Conservation (phyloP, 768 basidiomycete genomes). For the Udeniomyces megalosporus region DNA sequence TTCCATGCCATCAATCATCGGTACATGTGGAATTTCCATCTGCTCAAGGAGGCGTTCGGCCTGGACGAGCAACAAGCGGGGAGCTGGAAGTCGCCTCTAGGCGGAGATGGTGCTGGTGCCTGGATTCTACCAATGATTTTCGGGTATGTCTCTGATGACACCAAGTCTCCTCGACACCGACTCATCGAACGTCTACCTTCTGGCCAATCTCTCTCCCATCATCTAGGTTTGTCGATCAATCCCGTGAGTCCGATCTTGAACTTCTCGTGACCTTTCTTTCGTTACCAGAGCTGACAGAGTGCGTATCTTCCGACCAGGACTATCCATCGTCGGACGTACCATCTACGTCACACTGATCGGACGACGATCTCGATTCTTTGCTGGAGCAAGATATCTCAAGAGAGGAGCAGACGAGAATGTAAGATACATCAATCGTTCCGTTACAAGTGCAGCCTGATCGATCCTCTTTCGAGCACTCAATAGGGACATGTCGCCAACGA, state of each 20-base stretch:
- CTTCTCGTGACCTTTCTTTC: not conserved
- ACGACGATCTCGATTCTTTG: slow-evolving; percentile 81
- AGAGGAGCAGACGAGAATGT: slow-evolving; percentile 90
- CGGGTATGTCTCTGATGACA: slow-evolving; percentile 32
- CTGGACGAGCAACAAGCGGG: slow-evolving; percentile 21
- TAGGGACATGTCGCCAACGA: slow-evolving; percentile 98
- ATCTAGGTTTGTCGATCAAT: slow-evolving; percentile 70
- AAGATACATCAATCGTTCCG: slow-evolving; percentile 13
- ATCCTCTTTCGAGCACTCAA: too few relatives aligned
- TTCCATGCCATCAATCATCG: slow-evolving; percentile 50
- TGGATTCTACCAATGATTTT: slow-evolving; percentile 89
- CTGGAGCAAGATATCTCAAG: slow-evolving; percentile 84
- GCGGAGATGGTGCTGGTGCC: slow-evolving; percentile 35
- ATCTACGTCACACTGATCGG: slow-evolving; percentile 92
- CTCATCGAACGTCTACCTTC: too few relatives aligned
- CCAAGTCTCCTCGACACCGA: too few relatives aligned
- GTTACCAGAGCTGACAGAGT: not conserved
- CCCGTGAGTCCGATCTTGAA: slow-evolving; percentile 47
- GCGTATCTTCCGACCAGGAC: slow-evolving; percentile 38
- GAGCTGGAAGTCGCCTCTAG: slow-evolving; percentile 9
- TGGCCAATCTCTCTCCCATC: too few relatives aligned
- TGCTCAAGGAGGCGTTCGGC: slow-evolving; percentile 55
- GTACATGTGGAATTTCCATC: slow-evolving; percentile 88
- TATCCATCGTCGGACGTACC: slow-evolving; percentile 74
- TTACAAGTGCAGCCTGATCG: not conserved